phyloP scores from a whole-genome alignment of 2,329 filamentous ascomycete species.

The Hypoxylon sp. region DNA sequence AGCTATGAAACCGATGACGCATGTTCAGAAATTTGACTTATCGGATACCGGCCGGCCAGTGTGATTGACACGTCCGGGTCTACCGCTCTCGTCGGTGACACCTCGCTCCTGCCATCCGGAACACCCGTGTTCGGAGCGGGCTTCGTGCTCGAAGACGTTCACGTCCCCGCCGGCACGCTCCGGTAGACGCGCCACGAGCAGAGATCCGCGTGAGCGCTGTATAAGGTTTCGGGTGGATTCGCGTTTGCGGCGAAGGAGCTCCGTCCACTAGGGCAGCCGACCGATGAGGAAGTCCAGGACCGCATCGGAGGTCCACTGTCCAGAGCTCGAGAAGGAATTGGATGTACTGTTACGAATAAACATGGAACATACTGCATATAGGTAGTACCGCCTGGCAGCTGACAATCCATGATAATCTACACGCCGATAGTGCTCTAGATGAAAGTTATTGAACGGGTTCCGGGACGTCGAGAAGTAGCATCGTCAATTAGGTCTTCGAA shows the following conservation, averaged over 20 bases:
- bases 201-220: background rate
- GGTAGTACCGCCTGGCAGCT: background rate
- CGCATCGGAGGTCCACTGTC: background rate
- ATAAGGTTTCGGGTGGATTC: background rate
- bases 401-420: background rate
- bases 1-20: background rate
- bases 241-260: background rate
- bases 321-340: background rate
- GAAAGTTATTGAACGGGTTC: background rate
- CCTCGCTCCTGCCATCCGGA: background rate
- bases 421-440: background rate
- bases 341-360: background rate
- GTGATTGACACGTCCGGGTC: background rate
- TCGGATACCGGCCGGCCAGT: background rate
- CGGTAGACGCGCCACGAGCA: background rate
- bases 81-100: background rate
- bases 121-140: background rate
- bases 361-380: background rate
- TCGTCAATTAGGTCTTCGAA: background rate
- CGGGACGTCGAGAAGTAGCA: no score
- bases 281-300: background rate
- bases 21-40: background rate
- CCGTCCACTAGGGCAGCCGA: background rate
- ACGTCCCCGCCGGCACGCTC: background rate
- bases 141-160: background rate